Base-by-base conservation (phyloP, 305 asterid genomes). In the Rubia occidens region DNA sequence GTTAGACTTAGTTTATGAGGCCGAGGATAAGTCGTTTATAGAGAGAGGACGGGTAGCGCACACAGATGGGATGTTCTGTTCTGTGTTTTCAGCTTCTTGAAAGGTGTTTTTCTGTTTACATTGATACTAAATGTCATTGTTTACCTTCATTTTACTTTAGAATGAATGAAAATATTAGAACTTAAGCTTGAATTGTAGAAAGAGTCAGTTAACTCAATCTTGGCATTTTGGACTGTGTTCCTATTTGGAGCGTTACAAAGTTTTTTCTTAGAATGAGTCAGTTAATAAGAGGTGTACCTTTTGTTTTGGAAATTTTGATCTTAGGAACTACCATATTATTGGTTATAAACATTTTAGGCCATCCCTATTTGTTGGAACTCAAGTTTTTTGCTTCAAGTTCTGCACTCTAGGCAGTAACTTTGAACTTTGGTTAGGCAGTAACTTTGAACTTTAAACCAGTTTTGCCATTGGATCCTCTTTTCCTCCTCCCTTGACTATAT, bases 261-360 rank as follows among this genome's bases (percentile, higher is more conserved):
- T 39, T 42, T 37, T 72, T 78, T 47, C 84, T 68, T 77, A 68
- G 87, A 77, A 75, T 64, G 69, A 67, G 72, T 61, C 80, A 63
- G 42, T 32, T 70, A 56, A 58, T 67, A 32, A 26, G 45, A 64
- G 8, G n/a, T 66, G 29, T 59, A 39, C 53, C 68, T 66, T 77
- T 56, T 18, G 58, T 44, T 74, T 72, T 72, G 75, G n/a, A 58
- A 45, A 47, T 10, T 21, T 17, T 53, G 47, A 26, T 74, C 71
- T 66, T 66, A 44, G 72, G 73, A 78, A 68, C 62, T 45, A 64
- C 67, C 64, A 66, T 69, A 72, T 72, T 78, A 77, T 71, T 61
- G 64, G 65, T 71, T 35, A 47, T 49, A 44, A 32, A 63, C 51
- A 67, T 60, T 3, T 71, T 61, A 74, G 64, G 61, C 64, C 43